phyloP scores from a whole-genome alignment of 2,329 filamentous ascomycete genomes.

The Fonsecaea nubica region DNA sequence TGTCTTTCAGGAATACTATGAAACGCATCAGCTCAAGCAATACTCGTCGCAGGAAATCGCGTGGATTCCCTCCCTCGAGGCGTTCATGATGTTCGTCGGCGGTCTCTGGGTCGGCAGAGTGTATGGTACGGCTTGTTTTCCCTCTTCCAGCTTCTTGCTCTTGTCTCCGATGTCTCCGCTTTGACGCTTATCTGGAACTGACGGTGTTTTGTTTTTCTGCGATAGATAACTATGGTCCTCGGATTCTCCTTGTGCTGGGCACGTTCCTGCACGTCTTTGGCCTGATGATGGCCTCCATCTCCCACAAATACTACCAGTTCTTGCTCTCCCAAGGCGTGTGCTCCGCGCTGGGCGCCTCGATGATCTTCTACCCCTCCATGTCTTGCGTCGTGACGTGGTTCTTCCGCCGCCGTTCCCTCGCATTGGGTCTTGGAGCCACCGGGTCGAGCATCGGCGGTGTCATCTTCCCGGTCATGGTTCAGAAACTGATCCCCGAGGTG shows the following conservation, averaged over 20 bases:
- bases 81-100: conserved; percentile 49
- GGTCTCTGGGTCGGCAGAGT: conserved; percentile 41
- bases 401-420: conserved; percentile 57
- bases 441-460: conserved; percentile 65
- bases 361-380: conserved; percentile 57
- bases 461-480: conserved; percentile 68
- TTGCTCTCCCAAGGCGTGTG: conserved; percentile 63
- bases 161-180: background rate
- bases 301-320: conserved; percentile 63
- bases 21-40: conserved; percentile 55
- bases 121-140: conserved; percentile 28
- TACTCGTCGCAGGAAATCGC: conserved; percentile 62
- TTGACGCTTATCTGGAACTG: background rate
- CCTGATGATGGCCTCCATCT: conserved; percentile 64
- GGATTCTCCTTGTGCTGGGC: conserved; percentile 59
- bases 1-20: conserved; percentile 67
- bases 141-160: background rate
- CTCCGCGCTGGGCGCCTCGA: conserved; percentile 57
- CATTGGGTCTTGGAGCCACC: conserved; percentile 61
- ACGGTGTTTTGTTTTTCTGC: background rate
- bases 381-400: conserved; percentile 45
- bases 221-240: conserved; percentile 66
- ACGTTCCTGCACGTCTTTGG: conserved; percentile 63
- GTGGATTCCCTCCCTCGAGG: conserved; percentile 65
- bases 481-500: conserved; percentile 59